Evolutionary conservation across 192 early-diverging fungal genomes (phyloP), one percentile per base, ranked within the genome.

Genomic region (Coemansia sp.): DNA sequence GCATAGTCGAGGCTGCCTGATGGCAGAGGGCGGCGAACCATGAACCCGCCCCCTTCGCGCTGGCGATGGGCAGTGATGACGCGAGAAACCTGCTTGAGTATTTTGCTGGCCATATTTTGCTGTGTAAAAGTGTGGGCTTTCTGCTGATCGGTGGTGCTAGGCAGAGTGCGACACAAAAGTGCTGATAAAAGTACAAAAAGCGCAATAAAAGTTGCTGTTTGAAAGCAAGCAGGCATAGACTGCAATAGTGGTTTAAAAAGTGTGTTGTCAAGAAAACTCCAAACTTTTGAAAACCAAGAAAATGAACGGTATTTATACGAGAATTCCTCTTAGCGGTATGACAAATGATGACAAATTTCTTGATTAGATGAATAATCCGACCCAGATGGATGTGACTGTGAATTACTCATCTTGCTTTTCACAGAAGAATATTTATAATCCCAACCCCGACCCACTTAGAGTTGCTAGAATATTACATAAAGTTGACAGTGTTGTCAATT

Each of bases 31-130:
- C 95, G 85, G 37, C 90, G 89, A 15, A 97, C 93, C 29, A 79
- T 82, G 24, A 92, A 91, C 19, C 93, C 95, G 29, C 82, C 89
- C 21, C 93, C 93, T 68, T 95, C 95, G 53, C 83, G 76, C 72
- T 86, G 82, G 50, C 71, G 67, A 27, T 73, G 77, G 0, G 82
- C 73, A 29, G 74, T 75, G 22, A 80, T 67, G 29, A 73, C 54
- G 39, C 74, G 77, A 9, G 67, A 27, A 17, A 80, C 77, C 41
- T 75, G 77, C 62, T 75, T 76, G 37, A 74, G 21, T 50, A 66
- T n/a, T 24, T 72, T 76, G 67, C 60, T 70, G 38, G 73, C 60
- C 71, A 75, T 76, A 38, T 64, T 51, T 10, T 45, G 37, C 25
- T 57, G 22, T 66, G 25, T 57, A 21, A 5, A 22, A 32, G 50